These are phyloP conservation scores for Zoysia pacifica DNA, from an alignment of 176 grass and related monocot genomes.

Conservation along the genomic window DNA sequence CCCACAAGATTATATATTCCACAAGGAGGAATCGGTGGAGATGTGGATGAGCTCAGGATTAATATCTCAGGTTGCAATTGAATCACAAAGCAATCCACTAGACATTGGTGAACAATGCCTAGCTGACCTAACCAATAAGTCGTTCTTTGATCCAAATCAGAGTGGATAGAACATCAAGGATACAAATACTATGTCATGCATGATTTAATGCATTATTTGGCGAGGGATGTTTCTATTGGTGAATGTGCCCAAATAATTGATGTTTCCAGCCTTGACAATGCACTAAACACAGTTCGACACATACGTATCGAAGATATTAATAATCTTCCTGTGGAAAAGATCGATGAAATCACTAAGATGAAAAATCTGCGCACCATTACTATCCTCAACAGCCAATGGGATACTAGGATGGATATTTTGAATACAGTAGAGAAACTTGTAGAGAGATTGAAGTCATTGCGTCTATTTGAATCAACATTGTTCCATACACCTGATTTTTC, in stretches of 20 bases:
- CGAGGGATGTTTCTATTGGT: conserved; percentile 35
- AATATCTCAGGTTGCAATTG: background rate
- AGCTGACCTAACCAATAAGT: conserved; percentile 41
- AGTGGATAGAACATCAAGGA: background rate
- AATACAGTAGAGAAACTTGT: no score
- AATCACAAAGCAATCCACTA: background rate
- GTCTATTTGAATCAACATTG: no score
- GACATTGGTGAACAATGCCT: conserved; percentile 35
- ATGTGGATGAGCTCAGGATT: conserved; percentile 58
- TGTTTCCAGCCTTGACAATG: background rate
- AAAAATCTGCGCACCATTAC: no score
- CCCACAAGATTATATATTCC: conserved; percentile 10
- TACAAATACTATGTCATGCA: conserved; percentile 41
- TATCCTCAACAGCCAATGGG: no score
- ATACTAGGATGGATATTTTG: no score
- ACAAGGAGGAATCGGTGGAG: conserved; percentile 16
- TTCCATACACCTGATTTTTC: no score
- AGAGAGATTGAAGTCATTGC: no score
- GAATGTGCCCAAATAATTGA: conserved; percentile 35
- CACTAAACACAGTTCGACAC: conserved; percentile 18
- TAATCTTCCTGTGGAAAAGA: background rate
- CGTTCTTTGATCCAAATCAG: conserved; percentile 51
- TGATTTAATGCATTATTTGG: conserved; percentile 60
- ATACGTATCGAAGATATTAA: background rate
- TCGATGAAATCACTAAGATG: no score